A percentile compares a stretch with the other conserved stretches of the same genome.
These are phyloP conservation scores for Debaryomyces psychrophilus DNA, from an alignment of 1,139 yeast species.

Conservation along the genomic window DNA sequence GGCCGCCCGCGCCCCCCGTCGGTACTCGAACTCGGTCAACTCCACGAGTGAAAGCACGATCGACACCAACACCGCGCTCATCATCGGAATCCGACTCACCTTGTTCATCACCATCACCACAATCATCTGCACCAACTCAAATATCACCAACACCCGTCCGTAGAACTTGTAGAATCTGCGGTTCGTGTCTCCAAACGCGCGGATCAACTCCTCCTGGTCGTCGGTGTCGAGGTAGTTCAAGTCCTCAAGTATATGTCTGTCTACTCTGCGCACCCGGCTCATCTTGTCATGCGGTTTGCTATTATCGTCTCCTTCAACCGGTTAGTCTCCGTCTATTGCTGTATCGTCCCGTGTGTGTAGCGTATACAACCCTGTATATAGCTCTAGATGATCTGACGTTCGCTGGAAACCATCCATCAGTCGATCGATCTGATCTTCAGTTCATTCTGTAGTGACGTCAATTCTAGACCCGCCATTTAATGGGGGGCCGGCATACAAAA, in stretches of 20 bases:
- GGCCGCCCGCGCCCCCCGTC: constrained; percentile 11
- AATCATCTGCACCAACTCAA: constrained; percentile 7
- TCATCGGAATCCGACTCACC: constrained; percentile 4
- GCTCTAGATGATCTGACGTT: background rate
- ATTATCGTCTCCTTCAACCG: background rate
- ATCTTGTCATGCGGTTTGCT: background rate
- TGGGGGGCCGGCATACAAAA: no score
- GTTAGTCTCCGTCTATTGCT: no score
- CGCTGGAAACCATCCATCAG: background rate
- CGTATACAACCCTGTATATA: background rate
- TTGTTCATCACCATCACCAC: constrained; percentile 7
- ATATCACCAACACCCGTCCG: constrained; percentile 6
- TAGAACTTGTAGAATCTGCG: background rate
- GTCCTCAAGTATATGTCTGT: constrained; percentile 9
- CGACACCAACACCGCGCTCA: constrained; percentile 6
- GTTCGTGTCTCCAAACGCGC: constrained; percentile 2
- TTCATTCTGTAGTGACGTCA: background rate
- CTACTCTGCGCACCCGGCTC: constrained; percentile 9
- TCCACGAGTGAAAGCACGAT: constrained; percentile 9
- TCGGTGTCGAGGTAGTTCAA: constrained; percentile 8
- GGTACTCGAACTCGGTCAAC: background rate
- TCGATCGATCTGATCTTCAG: background rate
- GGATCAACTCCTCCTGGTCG: constrained; percentile 10
- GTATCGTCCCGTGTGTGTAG: background rate
- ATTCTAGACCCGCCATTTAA: no score